phyloP scores from a whole-genome alignment of 148 eudicot species.

The Euryodendron excelsum region DNA sequence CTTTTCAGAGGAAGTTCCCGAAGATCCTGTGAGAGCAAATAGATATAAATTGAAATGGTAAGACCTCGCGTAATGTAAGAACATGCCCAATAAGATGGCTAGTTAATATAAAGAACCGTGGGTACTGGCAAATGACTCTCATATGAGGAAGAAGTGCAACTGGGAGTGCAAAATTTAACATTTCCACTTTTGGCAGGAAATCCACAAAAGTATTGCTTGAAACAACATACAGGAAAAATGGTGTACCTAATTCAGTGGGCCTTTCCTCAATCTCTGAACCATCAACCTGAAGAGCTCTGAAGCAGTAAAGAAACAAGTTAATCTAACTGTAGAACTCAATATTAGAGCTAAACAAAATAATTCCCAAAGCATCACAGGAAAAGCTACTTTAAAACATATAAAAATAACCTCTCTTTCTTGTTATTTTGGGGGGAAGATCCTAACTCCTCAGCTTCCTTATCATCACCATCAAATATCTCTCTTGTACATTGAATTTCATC shows the following conservation, averaged over 20 bases:
- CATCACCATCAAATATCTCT: conserved; percentile 65
- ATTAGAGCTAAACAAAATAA: background rate
- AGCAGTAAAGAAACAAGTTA: conserved; percentile 12
- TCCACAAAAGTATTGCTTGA: background rate
- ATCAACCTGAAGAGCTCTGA: conserved; percentile 45
- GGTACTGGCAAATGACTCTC: background rate
- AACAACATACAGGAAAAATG: background rate
- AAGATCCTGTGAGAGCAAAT: conserved; percentile 41
- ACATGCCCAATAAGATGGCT: background rate
- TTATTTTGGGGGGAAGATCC: conserved; percentile 41
- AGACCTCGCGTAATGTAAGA: background rate
- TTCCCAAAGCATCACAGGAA: background rate
- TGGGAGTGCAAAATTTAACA: background rate
- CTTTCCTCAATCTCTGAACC: conserved; percentile 43
- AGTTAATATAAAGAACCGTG: background rate
- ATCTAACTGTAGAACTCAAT: background rate
- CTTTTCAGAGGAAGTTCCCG: conserved; percentile 29
- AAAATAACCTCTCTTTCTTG: conserved; percentile 46
- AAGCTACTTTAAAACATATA: background rate
- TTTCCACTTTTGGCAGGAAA: background rate
- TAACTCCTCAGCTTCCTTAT: conserved; percentile 29
- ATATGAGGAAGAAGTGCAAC: background rate
- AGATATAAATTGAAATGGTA: background rate
- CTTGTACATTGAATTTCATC: conserved; percentile 66
- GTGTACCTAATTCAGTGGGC: conserved; percentile 38